phyloP scores from a whole-genome alignment of 2,329 filamentous ascomycete genomes.

The Metarhizium brunneum region DNA sequence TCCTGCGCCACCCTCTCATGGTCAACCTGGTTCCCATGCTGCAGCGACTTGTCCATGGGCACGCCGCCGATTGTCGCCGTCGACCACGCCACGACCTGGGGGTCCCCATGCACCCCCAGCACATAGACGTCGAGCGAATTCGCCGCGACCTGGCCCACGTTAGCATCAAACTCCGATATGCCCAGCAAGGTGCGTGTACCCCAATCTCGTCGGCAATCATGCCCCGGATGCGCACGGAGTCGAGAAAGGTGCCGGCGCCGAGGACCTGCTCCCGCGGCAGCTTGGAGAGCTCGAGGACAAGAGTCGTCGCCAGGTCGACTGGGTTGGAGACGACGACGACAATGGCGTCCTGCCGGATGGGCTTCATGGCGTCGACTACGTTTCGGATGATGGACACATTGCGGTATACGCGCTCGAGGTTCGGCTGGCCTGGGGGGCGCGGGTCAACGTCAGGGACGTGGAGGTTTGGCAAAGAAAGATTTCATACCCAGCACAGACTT shows the following conservation, averaged over 20 bases:
- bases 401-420: slow-evolving; percentile 20
- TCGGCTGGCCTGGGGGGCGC: slow-evolving; percentile 10
- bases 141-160: neutral
- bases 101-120: neutral
- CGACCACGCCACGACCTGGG: neutral
- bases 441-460: neutral
- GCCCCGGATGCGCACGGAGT: neutral
- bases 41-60: neutral
- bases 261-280: slow-evolving; percentile 8
- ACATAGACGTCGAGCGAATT: neutral
- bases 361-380: slow-evolving; percentile 37
- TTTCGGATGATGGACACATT: slow-evolving; percentile 38
- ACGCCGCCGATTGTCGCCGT: neutral
- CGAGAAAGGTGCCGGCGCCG: neutral
- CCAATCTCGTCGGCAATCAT: neutral
- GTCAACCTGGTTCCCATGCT: neutral
- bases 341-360: slow-evolving; percentile 9
- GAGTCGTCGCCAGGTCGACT: no score
- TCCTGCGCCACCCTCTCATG: neutral
- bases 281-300: no score
- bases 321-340: no score
- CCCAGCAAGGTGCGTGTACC: neutral
- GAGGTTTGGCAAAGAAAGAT: no score
- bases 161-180: no score
- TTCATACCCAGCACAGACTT: slow-evolving; percentile 22